These are phyloP conservation scores for Aspergillus wentii DNA, from an alignment of 495 filamentous ascomycete genomes.

Conservation along the genomic window DNA sequence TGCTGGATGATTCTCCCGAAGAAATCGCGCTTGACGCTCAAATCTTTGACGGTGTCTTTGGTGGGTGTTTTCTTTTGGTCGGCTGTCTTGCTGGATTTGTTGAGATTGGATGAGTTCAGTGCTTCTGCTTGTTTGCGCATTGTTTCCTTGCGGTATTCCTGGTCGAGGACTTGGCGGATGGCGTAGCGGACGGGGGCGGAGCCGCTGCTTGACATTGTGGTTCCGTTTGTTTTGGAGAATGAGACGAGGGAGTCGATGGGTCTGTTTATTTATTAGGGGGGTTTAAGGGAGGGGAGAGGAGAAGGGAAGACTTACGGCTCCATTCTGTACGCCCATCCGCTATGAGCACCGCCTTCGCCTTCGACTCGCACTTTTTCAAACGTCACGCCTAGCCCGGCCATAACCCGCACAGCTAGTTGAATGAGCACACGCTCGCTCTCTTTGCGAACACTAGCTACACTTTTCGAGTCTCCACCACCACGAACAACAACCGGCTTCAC, in stretches of 20 bases:
- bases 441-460: constrained; percentile 78
- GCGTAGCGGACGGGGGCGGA: constrained; percentile 76
- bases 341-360: constrained; percentile 45
- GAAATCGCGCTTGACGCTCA: constrained; percentile 75
- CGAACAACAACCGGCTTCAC: constrained; percentile 90
- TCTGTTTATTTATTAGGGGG: constrained; percentile 28
- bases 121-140: constrained; percentile 53
- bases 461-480: constrained; percentile 58
- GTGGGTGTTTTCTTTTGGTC: constrained; percentile 1
- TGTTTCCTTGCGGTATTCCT: constrained; percentile 72
- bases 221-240: constrained; percentile 34
- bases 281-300: constrained; percentile 7
- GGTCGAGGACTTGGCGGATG: constrained; percentile 85
- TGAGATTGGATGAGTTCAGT: constrained; percentile 44
- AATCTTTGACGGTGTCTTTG: constrained; percentile 11
- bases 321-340: constrained; percentile 86
- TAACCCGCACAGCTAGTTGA: constrained; percentile 68
- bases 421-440: constrained; percentile 80
- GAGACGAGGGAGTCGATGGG: constrained; percentile 62
- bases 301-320: constrained; percentile 64
- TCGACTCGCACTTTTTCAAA: constrained; percentile 83
- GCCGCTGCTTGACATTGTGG: constrained; percentile 23
- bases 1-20: constrained; percentile 70
- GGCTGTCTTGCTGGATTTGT: constrained; percentile 24
- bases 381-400: constrained; percentile 70